These are phyloP conservation scores for Malus domestica DNA, from an alignment of 306 rosid genomes.

Conservation along the genomic window ASM211411v1 NC_041802.1:17666501-17667000, in stretches of 20 bases:
- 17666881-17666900: neutral
- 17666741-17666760: neutral
- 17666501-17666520: too few species aligned
- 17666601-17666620: too few species aligned
- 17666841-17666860: neutral
- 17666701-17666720: neutral
- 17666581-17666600: too few species aligned
- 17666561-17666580: too few species aligned
- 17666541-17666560: too few species aligned
- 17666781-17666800: neutral
- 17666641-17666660: too few species aligned
- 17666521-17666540: too few species aligned
- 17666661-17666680: too few species aligned
- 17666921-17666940: neutral
- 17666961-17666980: neutral
- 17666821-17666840: neutral
- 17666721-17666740: neutral
- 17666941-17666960: neutral
- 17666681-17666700: neutral
- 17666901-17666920: neutral
- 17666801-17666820: neutral
- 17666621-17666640: too few species aligned
- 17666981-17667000: neutral
- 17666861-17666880: neutral
- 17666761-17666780: neutral